Evolutionary conservation across 768 basidiomycete genomes (phyloP).

Genomic region (Tricholoma bakamatsutake): DNA sequence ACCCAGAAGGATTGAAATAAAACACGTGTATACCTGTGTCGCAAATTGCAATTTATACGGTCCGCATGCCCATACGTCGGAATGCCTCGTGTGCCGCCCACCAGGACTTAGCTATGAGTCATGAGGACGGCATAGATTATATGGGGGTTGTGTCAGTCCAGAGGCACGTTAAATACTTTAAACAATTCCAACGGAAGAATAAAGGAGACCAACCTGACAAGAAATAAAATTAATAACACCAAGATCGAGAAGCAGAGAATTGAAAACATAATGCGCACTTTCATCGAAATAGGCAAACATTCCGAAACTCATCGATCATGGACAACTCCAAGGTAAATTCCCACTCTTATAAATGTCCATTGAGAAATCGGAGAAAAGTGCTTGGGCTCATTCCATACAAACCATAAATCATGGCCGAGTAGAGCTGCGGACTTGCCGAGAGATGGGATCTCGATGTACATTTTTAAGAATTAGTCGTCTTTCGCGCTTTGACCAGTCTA

Average conservation of each 20-base stretch:
- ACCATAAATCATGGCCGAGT: not conserved
- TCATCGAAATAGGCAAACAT: not conserved
- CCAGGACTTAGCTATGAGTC: not conserved
- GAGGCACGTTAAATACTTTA: not conserved
- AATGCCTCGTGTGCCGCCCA: not conserved
- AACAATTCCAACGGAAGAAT: not conserved
- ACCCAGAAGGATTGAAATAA: not conserved
- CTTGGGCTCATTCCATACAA: not conserved
- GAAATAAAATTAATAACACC: not conserved
- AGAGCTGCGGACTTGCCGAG: not conserved
- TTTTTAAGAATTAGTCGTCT: not conserved
- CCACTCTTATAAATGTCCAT: not conserved
- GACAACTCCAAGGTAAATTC: not conserved
- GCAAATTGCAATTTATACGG: not conserved
- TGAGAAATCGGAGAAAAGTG: not conserved
- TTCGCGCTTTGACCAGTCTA: not conserved
- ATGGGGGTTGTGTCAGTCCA: not conserved
- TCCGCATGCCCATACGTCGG: not conserved
- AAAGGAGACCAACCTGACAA: not conserved
- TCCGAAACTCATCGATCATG: not conserved
- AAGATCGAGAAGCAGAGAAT: not conserved
- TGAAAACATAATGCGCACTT: not conserved
- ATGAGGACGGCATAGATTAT: not conserved
- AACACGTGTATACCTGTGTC: not conserved
- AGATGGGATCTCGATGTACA: not conserved